Percentiles rank a stretch among this genome's conserved stretches.
phyloP scores from a whole-genome alignment of 2,329 filamentous ascomycete genomes.

The Colletotrichum brevisporum region DNA sequence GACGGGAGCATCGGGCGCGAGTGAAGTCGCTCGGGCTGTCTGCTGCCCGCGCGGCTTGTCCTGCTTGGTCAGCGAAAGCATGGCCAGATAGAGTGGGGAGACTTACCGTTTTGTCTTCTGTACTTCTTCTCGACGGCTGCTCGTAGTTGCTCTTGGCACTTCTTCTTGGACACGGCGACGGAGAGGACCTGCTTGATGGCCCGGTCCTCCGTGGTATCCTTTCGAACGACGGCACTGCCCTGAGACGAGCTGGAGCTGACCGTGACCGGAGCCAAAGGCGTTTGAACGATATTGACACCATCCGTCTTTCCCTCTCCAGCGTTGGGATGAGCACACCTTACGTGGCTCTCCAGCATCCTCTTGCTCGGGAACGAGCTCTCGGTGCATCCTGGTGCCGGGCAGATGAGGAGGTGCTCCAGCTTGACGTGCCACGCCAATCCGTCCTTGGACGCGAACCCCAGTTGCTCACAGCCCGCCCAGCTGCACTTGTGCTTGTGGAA shows the following conservation, averaged over 20 bases:
- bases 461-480: constrained; percentile 55
- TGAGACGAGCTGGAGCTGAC: not conserved
- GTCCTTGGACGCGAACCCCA: constrained; percentile 53
- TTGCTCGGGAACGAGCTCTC: constrained; percentile 53
- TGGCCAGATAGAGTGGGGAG: rapidly evolving
- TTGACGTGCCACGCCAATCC: constrained; percentile 61
- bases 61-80: constrained; percentile 28
- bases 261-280: not conserved
- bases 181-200: constrained; percentile 43
- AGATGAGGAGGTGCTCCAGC: constrained; percentile 58
- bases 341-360: constrained; percentile 54
- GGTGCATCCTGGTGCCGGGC: constrained; percentile 55
- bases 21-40: constrained; percentile 51
- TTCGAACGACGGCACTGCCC: not conserved
- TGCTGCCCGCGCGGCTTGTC: constrained; percentile 46
- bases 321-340: constrained; percentile 53
- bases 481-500: constrained; percentile 54
- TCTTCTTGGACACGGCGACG: constrained; percentile 51
- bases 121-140: constrained; percentile 52
- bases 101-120: constrained; percentile 48
- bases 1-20: constrained; percentile 46
- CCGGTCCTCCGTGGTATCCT: constrained; percentile 42
- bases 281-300: constrained; percentile 39
- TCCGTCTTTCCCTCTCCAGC: constrained; percentile 19
- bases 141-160: constrained; percentile 53